Conservation (phyloP, 768 basidiomycete genomes). For the Suillus plorans region DNA sequence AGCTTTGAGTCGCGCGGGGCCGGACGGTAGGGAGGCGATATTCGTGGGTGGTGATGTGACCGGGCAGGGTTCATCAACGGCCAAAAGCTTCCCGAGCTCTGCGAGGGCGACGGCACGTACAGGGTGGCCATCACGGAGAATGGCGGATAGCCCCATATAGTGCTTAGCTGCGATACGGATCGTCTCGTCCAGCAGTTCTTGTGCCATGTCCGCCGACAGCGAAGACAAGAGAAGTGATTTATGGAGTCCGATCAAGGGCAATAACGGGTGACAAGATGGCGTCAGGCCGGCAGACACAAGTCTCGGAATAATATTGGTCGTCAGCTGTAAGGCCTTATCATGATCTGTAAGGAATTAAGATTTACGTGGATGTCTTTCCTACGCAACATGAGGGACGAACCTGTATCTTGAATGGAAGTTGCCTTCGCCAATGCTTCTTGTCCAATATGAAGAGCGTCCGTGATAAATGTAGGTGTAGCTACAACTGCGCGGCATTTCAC, state of each 20-base stretch:
- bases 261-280: conserved; percentile 73
- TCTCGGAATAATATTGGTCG: conserved; percentile 64
- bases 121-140: conserved; percentile 71
- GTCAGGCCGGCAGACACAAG: conserved; percentile 58
- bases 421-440: conserved; percentile 79
- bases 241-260: conserved; percentile 71
- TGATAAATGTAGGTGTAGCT: conserved; percentile 47
- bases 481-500: conserved; percentile 51
- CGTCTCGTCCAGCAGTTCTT: conserved; percentile 59
- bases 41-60: conserved; percentile 18
- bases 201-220: conserved; percentile 40
- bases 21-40: conserved; percentile 62
- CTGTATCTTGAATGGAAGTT: conserved; percentile 54
- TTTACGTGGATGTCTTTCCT: background rate
- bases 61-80: conserved; percentile 70
- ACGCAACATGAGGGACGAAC: conserved; percentile 34
- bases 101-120: conserved; percentile 71
- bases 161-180: conserved; percentile 58
- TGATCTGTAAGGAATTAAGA: conserved; percentile 44
- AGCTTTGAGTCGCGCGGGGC: conserved; percentile 57
- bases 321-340: conserved; percentile 54
- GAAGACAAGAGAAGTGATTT: conserved; percentile 62
- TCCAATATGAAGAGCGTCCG: conserved; percentile 67
- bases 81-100: conserved; percentile 80
- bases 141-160: conserved; percentile 47